A percentile compares a stretch with the other conserved stretches of the same genome.
phyloP scores from a whole-genome alignment of 495 filamentous ascomycete species.

The Parathielavia appendiculata region DNA sequence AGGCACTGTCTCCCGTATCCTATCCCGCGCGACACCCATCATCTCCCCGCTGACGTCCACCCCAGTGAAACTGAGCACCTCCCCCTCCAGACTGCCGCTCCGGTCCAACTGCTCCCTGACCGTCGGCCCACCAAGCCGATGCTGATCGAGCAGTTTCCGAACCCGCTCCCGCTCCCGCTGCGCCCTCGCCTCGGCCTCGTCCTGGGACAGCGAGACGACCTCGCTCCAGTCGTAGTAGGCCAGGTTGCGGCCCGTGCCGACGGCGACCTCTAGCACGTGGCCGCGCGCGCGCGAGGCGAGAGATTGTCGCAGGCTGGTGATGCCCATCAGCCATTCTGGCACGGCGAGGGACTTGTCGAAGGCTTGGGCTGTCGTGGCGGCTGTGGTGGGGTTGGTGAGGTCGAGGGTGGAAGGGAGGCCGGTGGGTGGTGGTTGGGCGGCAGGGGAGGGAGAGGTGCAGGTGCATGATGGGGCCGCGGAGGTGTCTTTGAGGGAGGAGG shows the following conservation, averaged over 20 bases:
- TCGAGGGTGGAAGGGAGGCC: slow-evolving; percentile 15
- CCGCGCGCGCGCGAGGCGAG: slow-evolving; percentile 62
- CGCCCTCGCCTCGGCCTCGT: slow-evolving; percentile 12
- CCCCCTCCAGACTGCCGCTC: slow-evolving; percentile 13
- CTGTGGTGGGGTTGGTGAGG: slow-evolving; percentile 3
- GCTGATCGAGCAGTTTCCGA: slow-evolving; percentile 7
- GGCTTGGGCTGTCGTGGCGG: slow-evolving; percentile 14
- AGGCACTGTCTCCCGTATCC: slow-evolving; percentile 33
- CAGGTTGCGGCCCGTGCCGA: slow-evolving; percentile 86
- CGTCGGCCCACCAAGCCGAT: slow-evolving; percentile 1
- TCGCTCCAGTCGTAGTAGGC: slow-evolving; percentile 60
- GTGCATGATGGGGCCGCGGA: neutral
- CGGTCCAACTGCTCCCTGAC: neutral
- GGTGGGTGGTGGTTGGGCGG: slow-evolving; percentile 9
- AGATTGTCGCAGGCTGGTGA: slow-evolving; percentile 55
- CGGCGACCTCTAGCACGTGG: slow-evolving; percentile 81
- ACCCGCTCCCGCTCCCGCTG: slow-evolving; percentile 14
- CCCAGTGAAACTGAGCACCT: slow-evolving; percentile 41
- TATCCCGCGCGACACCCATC: slow-evolving; percentile 39
- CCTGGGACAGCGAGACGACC: slow-evolving; percentile 18
- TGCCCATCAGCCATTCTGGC: slow-evolving; percentile 61
- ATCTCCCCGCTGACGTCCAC: slow-evolving; percentile 43
- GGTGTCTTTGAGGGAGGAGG: slow-evolving; percentile 23
- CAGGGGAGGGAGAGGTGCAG: neutral
- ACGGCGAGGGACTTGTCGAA: slow-evolving; percentile 42